Evolutionary conservation across 23 red algal genomes (phyloP).

Genomic region (Gracilaria caudata): DNA sequence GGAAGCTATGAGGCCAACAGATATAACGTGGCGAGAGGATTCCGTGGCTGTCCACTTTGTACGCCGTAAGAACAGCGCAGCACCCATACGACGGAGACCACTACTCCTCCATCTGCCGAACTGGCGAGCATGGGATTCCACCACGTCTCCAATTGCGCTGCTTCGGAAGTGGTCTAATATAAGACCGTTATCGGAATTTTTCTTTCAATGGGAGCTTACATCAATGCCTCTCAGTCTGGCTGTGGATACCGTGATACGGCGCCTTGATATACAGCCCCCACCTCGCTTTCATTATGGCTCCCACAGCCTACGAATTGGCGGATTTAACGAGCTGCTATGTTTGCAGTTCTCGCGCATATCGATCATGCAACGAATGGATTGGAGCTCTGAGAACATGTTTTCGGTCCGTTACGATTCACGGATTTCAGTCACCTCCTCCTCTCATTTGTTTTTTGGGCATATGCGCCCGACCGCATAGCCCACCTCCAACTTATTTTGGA

Average conservation of each 20-base stretch:
- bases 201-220: too few species aligned
- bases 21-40: neutral
- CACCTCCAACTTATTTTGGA: too few species aligned
- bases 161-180: neutral
- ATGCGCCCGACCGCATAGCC: too few species aligned
- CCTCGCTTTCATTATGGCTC: neutral
- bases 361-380: conserved; percentile 11
- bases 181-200: neutral
- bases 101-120: neutral
- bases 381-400: too few species aligned
- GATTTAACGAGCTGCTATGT: conserved; percentile 26
- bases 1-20: neutral
- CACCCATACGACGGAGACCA: neutral
- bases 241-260: too few species aligned
- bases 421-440: too few species aligned
- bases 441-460: too few species aligned
- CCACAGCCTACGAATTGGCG: conserved; percentile 19
- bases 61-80: neutral
- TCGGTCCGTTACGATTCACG: too few species aligned
- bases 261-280: neutral
- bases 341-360: conserved; percentile 2
- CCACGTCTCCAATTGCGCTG: neutral
- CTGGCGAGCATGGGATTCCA: neutral
- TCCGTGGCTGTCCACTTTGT: neutral
- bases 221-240: too few species aligned